phyloP scores from a whole-genome alignment of 2,329 filamentous ascomycete genomes.

The Magnaporthiopsis rhizophila region DNA sequence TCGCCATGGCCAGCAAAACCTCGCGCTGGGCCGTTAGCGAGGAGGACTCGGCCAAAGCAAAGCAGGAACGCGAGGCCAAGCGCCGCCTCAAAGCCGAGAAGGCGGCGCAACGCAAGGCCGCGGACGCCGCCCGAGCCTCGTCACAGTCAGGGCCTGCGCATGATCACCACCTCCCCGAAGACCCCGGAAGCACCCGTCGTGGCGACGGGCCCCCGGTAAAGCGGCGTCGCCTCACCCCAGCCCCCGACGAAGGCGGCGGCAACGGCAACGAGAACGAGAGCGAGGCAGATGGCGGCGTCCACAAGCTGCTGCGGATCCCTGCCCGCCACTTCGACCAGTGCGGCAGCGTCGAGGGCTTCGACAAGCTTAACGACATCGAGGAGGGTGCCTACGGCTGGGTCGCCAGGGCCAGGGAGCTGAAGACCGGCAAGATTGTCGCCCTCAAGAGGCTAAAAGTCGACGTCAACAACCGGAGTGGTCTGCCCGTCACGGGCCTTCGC shows the following conservation, averaged over 20 bases:
- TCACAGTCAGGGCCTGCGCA: constrained; percentile 18
- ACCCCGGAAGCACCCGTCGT: neutral
- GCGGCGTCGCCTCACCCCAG: constrained; percentile 51
- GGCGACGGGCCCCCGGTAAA: constrained; percentile 45
- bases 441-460: constrained; percentile 93
- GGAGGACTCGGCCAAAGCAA: constrained; percentile 73
- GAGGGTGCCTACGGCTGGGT: constrained; percentile 97
- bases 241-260: constrained; percentile 23
- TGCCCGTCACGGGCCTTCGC: constrained; percentile 84
- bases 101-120: constrained; percentile 49
- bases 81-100: constrained; percentile 77
- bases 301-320: constrained; percentile 65
- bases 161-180: constrained; percentile 12
- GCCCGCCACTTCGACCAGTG: constrained; percentile 59
- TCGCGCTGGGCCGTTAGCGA: constrained; percentile 87
- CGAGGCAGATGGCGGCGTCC: constrained; percentile 15
- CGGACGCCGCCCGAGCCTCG: constrained; percentile 26
- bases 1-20: constrained; percentile 47
- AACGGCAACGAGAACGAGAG: constrained; percentile 20
- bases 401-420: constrained; percentile 67
- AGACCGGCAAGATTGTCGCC: constrained; percentile 74
- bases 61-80: constrained; percentile 77
- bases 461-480: constrained; percentile 59
- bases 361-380: constrained; percentile 92
- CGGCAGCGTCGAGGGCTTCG: constrained; percentile 77